Base-by-base conservation (phyloP, 768 basidiomycete species). In the Paxillus ammoniavirescens region DNA sequence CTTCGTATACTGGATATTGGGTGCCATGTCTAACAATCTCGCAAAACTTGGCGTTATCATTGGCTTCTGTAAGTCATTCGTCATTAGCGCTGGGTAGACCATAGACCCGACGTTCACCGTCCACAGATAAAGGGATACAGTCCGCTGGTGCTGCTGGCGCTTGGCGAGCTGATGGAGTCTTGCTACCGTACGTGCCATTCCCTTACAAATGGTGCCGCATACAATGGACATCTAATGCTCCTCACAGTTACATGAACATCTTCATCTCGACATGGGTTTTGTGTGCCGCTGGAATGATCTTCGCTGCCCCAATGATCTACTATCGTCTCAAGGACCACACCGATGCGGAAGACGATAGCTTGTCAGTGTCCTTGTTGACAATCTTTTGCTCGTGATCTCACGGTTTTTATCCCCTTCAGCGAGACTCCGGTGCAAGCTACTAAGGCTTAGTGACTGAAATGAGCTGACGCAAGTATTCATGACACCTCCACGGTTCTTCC, bases 11-110 rank as follows among this genome's bases (percentile, higher is more conserved):
- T 90, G 88, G 87, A 74, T 89, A 60, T 86, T 90, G 81, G 90
- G 90, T 38, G 86, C 87, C 12, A 89, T 93, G 85, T 89, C 87
- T 18, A 91, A 92, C 59, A 84, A 91, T 66, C 82, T 87, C 8
- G 81, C 78, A 2, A 90, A 89, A 65, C 81, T 93, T 18, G 90
- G 90, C 0, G 80, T 90, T 64, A 86, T 93, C 61, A 75, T 84
- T 14, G 91, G 91, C 40, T 89, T 93, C 62, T 92, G 89, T 91
- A 65, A 61, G 87, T 78, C 8, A 56, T 33, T 21, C 37, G 48
- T 31, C 36, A 17, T 41, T 28, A n/a, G 14, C 33, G 31, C 41
- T 31, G 46, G 52, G 41, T 17, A 28, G 47, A 42, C 52, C 14
- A 12, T 26, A 26, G 26, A 26, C 26, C 26, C 15, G 18, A 17